Conservation (phyloP, 108 stramenopile species). For the Conticribra weissflogii region DNA sequence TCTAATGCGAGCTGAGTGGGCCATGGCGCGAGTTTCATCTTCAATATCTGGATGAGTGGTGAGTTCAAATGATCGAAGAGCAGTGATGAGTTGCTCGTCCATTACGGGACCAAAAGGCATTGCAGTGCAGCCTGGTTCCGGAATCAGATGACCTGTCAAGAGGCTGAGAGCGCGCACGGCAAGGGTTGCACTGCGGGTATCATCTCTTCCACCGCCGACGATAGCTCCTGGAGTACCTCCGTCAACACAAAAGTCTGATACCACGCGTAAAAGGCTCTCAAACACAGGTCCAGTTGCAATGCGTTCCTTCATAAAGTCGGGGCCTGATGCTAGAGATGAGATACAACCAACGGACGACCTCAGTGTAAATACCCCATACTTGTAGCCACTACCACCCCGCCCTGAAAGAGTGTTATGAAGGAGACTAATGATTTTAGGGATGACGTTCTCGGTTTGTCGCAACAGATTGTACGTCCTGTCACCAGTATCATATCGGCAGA, state of each 20-base stretch:
- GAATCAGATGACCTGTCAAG: slow-evolving; percentile 84
- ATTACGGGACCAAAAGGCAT: slow-evolving; percentile 81
- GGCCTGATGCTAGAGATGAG: slow-evolving; percentile 84
- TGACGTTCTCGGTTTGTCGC: slow-evolving; percentile 90
- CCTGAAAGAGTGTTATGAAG: slow-evolving; percentile 91
- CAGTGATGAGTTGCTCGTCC: slow-evolving; percentile 81
- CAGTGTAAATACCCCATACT: slow-evolving; percentile 91
- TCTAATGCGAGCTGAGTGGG: slow-evolving; percentile 76
- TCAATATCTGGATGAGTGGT: slow-evolving; percentile 61
- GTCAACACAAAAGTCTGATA: slow-evolving; percentile 89
- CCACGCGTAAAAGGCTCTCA: slow-evolving; percentile 87
- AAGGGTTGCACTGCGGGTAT: slow-evolving; percentile 82
- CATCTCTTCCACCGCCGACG: slow-evolving; percentile 88
- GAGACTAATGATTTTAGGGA: slow-evolving; percentile 86
- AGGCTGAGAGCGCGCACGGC: slow-evolving; percentile 78
- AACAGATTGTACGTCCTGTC: slow-evolving; percentile 90
- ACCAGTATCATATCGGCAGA: slow-evolving; percentile 87
- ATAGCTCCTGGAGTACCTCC: slow-evolving; percentile 89
- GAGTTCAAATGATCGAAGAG: slow-evolving; percentile 71
- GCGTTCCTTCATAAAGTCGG: slow-evolving; percentile 92
- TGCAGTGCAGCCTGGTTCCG: slow-evolving; percentile 69
- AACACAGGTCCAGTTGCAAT: slow-evolving; percentile 86
- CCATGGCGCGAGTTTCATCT: slow-evolving; percentile 64
- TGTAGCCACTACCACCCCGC: slow-evolving; percentile 89
- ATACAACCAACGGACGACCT: slow-evolving; percentile 90